Base-by-base conservation (phyloP, 2,329 filamentous ascomycete species). In the Pseudogymnoascus sp. region DNA sequence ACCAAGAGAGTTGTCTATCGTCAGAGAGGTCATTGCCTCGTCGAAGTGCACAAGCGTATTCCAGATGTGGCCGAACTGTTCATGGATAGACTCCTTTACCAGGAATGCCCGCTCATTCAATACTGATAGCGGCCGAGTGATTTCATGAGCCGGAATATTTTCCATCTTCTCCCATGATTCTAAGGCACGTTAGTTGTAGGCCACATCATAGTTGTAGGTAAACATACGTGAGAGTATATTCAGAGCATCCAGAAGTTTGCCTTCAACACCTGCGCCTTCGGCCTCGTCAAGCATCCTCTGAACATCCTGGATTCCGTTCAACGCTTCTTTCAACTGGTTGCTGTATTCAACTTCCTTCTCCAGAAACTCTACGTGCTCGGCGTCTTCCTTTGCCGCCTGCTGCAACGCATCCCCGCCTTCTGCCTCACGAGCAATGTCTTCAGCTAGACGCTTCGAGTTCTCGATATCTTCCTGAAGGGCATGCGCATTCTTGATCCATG, bases 401-500 rank as follows among this genome's bases (percentile, higher is more conserved):
- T 62, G n/a, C 37, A 81, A 77, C 1, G 78, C 73, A 65, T 81
- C 76, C 2, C 82, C 83, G 1, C 79, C 83, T 69, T 93, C 88
- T 59, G 91, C 87, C 68, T 91, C 84, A 47, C 86, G 82, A 4
- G 93, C 82, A 62, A 97, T 95, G 62, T 91, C 86, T 69, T 86
- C 86, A 20, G 93, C 91, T 35, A 91, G 86, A 14, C 83, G 81
- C 68, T 90, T 87, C 22, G 91, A 93, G 54, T 84, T 83, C 68
- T 90, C 84, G 65, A 97, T 93, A 70, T 97, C 93, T 64, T 87
- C 83, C 72, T 96, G 90, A 6, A 97, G 82, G 59, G 87, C 84
- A 73, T 90, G 90, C 57, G 92, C 91, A 72, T 94, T 90, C 59
- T 80, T 77, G 61, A 95, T 89, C 93, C 93, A 97, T 59, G 86